Percentiles rank a stretch among this genome's conserved stretches.
Conservation (phyloP, 179 eudicot species). For the Amaranthus tricolor region DNA sequence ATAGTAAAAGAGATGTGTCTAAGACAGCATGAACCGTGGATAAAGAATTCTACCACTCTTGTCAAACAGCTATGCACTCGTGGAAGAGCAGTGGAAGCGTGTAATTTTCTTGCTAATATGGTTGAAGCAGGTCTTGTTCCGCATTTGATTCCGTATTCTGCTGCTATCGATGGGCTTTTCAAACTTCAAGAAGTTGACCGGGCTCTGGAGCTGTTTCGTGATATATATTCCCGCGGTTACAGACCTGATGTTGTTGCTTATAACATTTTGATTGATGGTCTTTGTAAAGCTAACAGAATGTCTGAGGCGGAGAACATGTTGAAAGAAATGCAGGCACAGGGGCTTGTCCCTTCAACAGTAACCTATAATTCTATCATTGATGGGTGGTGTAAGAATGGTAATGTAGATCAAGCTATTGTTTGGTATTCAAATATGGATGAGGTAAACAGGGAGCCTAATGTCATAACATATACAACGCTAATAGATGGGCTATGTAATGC, state of each 20-base stretch:
- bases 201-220: conserved; percentile 56
- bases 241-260: conserved; percentile 79
- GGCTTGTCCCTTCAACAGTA: conserved; percentile 76
- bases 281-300: conserved; percentile 56
- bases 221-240: conserved; percentile 51
- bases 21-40: conserved; percentile 80
- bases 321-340: conserved; percentile 53
- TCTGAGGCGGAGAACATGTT: conserved; percentile 56
- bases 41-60: conserved; percentile 70
- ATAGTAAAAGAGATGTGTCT: conserved; percentile 66
- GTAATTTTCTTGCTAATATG: conserved; percentile 56
- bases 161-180: conserved; percentile 58
- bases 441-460: conserved; percentile 52
- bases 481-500: conserved; percentile 74
- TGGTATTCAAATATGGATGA: conserved; percentile 50
- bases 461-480: conserved; percentile 68
- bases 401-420: conserved; percentile 51
- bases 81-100: conserved; percentile 60
- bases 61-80: conserved; percentile 55
- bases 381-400: conserved; percentile 74
- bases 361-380: conserved; percentile 81
- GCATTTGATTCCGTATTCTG: conserved; percentile 68
- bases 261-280: conserved; percentile 77
- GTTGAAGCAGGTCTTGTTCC: conserved; percentile 63
- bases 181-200: conserved; percentile 54